phyloP scores from a whole-genome alignment of 208 protist genomes.

The Trypanosoma cruzi region DNA sequence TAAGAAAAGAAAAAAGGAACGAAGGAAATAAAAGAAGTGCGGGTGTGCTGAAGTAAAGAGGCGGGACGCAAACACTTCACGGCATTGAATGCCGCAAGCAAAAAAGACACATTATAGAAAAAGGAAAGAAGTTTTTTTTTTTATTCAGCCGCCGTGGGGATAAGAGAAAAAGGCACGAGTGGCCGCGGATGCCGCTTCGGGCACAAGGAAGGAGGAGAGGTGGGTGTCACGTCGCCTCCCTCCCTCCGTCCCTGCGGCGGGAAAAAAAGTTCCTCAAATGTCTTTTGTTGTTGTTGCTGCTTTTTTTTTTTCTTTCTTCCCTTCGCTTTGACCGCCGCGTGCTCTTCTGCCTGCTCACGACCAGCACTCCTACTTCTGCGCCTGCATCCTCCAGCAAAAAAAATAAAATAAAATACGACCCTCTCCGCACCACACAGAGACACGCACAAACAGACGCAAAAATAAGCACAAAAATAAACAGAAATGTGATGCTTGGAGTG shows the following conservation, averaged over 20 bases:
- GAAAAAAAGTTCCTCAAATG: neutral
- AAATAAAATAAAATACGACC: neutral
- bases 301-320: neutral
- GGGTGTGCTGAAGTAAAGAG: neutral
- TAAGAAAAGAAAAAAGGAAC: neutral
- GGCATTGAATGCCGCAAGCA: neutral
- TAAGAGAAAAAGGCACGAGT: neutral
- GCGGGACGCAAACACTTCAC: neutral
- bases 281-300: neutral
- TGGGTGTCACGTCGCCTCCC: too few species aligned
- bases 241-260: too few species aligned
- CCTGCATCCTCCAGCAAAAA: neutral
- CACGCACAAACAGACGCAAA: neutral
- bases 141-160: neutral
- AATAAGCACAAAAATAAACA: slow-evolving; percentile 11
- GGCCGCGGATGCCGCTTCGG: neutral
- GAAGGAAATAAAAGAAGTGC: neutral
- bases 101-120: neutral
- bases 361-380: neutral
- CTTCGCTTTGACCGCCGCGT: neutral
- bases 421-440: slow-evolving; percentile 13
- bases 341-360: neutral
- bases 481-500: neutral
- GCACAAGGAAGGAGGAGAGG: too few species aligned
- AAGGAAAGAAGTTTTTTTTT: too few species aligned